Evolutionary conservation across 2,329 filamentous ascomycete species (phyloP).

Genomic region (Pseudocercospora cruenta): DNA sequence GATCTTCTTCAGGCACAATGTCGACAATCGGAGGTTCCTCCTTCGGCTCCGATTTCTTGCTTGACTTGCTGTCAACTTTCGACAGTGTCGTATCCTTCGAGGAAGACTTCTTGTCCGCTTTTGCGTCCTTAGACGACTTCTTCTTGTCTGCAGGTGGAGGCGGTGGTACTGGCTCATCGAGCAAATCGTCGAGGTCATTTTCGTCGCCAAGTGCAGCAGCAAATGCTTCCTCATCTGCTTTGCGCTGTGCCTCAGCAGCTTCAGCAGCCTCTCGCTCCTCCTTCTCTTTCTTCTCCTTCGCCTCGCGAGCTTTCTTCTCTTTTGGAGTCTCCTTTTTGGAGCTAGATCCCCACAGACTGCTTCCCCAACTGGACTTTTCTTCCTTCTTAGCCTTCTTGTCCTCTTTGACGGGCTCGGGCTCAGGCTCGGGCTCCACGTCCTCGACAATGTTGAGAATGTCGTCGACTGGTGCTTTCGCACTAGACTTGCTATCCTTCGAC

Average conservation of each 20-base stretch:
- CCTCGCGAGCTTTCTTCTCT: conserved; percentile 43
- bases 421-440: conserved; percentile 30
- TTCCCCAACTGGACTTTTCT: conserved; percentile 46
- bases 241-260: conserved; percentile 42
- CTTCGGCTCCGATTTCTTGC: conserved; percentile 40
- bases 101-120: conserved; percentile 30
- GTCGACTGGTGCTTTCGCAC: conserved; percentile 33
- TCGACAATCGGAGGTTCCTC: conserved; percentile 35
- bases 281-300: conserved; percentile 52
- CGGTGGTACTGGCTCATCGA: conserved; percentile 29
- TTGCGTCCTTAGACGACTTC: conserved; percentile 30
- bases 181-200: conserved; percentile 39
- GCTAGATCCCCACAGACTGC: conserved; percentile 36
- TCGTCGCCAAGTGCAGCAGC: conserved; percentile 42
- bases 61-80: conserved; percentile 36
- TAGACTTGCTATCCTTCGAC: conserved; percentile 36
- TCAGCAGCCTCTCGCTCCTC: conserved; percentile 44
- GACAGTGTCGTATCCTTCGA: conserved; percentile 31
- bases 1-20: conserved; percentile 24
- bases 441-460: conserved; percentile 31
- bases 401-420: conserved; percentile 34
- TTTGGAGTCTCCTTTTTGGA: conserved; percentile 42
- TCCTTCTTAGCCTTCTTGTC: conserved; percentile 48
- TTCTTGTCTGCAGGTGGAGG: conserved; percentile 28
- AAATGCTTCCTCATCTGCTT: conserved; percentile 42